Base-by-base conservation (phyloP, 225 moss, liverwort and hornwort species). In the Takakia lepidozioides region DNA sequence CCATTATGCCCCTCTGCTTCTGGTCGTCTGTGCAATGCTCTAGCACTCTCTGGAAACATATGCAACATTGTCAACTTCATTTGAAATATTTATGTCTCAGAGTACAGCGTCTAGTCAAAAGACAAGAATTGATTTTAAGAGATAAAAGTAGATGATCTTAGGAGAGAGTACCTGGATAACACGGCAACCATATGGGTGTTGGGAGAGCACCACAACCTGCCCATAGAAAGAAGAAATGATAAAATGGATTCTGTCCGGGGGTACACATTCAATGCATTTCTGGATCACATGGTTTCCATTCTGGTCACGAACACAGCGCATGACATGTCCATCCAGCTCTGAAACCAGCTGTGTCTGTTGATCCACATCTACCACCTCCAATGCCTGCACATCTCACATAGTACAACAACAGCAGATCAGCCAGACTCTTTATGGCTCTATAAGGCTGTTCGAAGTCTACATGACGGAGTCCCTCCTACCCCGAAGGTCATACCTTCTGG, bases 401-500 rank as follows among this genome's bases (percentile, higher is more conserved):
- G 29, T 5, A 21, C 15, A 35, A n/a, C n/a, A n/a, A n/a, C n/a
- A n/a, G n/a, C n/a, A n/a, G n/a, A n/a, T n/a, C n/a, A n/a, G n/a
- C n/a, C n/a, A n/a, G n/a, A n/a, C n/a, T n/a, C n/a, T n/a, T n/a
- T n/a, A n/a, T n/a, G n/a, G n/a, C n/a, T n/a, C n/a, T n/a, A n/a
- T n/a, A n/a, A n/a, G n/a, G n/a, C n/a, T n/a, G n/a, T n/a, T n/a
- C n/a, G n/a, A n/a, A n/a, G n/a, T n/a, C n/a, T n/a, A n/a, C n/a
- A n/a, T n/a, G n/a, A n/a, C n/a, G n/a, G n/a, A n/a, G n/a, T n/a
- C n/a, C n/a, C n/a, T n/a, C n/a, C n/a, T n/a, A n/a, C n/a, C n/a
- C n/a, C n/a, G n/a, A n/a, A n/a, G n/a, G n/a, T n/a, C n/a, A 26
- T 64, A 98, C 95, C 95, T 98, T 98, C 59, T 98, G 98, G 38